These are phyloP conservation scores for Plasmodium berghei DNA, from an alignment of 169 alveolate genomes.

Conservation along the genomic window DNA sequence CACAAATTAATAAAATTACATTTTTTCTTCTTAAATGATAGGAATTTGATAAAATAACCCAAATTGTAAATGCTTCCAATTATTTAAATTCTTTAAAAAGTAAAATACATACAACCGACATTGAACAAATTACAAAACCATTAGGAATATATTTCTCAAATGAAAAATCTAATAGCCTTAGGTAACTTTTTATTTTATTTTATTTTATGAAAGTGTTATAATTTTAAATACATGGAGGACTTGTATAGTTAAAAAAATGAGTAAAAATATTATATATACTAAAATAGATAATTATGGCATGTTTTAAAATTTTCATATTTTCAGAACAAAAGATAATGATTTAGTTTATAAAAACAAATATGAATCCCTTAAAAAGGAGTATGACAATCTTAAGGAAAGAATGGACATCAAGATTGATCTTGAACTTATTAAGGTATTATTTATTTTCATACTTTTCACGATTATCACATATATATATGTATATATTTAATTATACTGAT, in stretches of 20 bases:
- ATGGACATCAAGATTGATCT: constrained; percentile 36
- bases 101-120: constrained; percentile 14
- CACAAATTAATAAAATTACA: background rate
- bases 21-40: constrained; percentile 4
- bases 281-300: background rate
- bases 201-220: background rate
- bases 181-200: background rate
- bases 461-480: too few relatives aligned
- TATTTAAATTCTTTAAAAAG: constrained; percentile 33
- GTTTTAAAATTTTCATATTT: background rate
- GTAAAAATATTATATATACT: background rate
- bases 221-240: background rate
- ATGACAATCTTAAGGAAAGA: constrained; percentile 46
- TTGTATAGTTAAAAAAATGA: background rate
- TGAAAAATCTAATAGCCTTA: background rate
- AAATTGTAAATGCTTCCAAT: constrained; percentile 30
- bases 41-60: constrained; percentile 61
- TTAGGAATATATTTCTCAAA: constrained; percentile 27
- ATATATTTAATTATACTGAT: too few relatives aligned
- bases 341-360: constrained; percentile 33
- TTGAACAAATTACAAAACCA: constrained; percentile 31
- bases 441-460: background rate
- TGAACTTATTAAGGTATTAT: constrained; percentile 42
- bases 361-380: constrained; percentile 30
- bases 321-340: constrained; percentile 1